These are phyloP conservation scores for Flaveria brownii DNA, from an alignment of 129 eudicot genomes.

Conservation along the genomic window DNA sequence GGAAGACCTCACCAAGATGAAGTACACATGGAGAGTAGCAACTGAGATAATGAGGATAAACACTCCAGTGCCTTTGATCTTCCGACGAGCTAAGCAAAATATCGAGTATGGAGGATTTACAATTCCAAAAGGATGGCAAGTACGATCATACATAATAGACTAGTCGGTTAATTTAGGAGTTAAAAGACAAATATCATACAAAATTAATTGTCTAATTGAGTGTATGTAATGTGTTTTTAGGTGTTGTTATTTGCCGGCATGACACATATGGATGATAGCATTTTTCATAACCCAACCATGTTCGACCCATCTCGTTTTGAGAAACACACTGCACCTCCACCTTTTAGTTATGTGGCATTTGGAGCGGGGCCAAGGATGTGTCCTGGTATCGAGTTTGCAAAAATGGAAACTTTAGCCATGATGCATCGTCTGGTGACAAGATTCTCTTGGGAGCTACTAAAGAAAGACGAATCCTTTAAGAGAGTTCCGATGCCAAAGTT, in stretches of 20 bases:
- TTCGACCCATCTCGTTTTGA: conserved; percentile 57
- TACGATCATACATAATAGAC: conserved; percentile 13
- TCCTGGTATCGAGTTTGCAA: conserved; percentile 68
- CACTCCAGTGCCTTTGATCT: conserved; percentile 30
- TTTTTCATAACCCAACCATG: conserved; percentile 44
- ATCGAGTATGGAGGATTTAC: conserved; percentile 40
- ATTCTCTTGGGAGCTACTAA: conserved; percentile 47
- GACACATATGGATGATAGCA: conserved; percentile 61
- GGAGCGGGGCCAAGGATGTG: conserved; percentile 68
- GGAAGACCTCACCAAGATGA: conserved; percentile 49
- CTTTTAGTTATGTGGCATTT: conserved; percentile 57
- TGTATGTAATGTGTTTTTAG: conserved; percentile 27
- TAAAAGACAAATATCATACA: neutral
- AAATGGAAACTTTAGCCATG: conserved; percentile 53
- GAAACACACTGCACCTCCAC: conserved; percentile 48
- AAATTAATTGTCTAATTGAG: neutral
- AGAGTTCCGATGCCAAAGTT: conserved; percentile 59
- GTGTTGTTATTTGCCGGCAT: conserved; percentile 40
- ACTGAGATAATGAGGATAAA: conserved; percentile 37
- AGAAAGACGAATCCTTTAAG: conserved; percentile 34
- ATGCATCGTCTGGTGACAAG: conserved; percentile 53
- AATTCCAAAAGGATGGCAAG: conserved; percentile 65
- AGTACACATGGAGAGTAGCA: conserved; percentile 47
- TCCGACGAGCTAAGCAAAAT: conserved; percentile 35
- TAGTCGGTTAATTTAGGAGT: neutral